phyloP scores from a whole-genome alignment of 257 asterid genomes.

The Jacaranda copaia region DNA sequence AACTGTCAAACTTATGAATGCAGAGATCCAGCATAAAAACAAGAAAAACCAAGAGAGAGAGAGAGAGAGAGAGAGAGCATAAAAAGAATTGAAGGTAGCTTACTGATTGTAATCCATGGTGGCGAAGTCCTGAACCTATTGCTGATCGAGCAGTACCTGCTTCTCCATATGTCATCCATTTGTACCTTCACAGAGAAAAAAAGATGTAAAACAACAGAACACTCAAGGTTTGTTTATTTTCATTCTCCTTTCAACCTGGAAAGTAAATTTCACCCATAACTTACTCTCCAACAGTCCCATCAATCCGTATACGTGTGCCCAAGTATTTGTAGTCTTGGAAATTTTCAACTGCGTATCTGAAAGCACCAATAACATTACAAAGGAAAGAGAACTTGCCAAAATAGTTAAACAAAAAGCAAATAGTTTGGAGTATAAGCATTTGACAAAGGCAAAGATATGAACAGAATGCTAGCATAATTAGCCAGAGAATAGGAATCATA shows the following conservation, averaged over 20 bases:
- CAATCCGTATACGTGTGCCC: conserved; percentile 89
- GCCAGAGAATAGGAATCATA: conserved; percentile 1
- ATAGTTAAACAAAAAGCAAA: conserved; percentile 1
- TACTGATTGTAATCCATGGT: conserved; percentile 74
- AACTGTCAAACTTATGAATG: conserved; percentile 1
- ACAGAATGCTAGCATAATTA: conserved; percentile 3
- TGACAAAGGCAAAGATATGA: neutral
- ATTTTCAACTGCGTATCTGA: conserved; percentile 77
- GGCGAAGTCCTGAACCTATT: conserved; percentile 84
- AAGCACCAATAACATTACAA: conserved; percentile 33
- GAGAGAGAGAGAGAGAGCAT: neutral
- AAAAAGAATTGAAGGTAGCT: conserved; percentile 26
- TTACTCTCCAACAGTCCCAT: conserved; percentile 98
- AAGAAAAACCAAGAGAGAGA: neutral
- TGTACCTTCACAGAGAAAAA: conserved; percentile 62
- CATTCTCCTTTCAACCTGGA: conserved; percentile 16
- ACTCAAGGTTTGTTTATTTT: conserved; percentile 8
- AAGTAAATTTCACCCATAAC: conserved; percentile 40
- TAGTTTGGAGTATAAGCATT: conserved; percentile 24
- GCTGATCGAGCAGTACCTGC: conserved; percentile 87
- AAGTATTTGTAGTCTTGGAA: conserved; percentile 88
- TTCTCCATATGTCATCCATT: conserved; percentile 99
- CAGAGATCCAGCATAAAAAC: neutral
- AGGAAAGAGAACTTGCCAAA: neutral
- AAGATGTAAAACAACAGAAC: neutral